Percentiles rank a stretch among this genome's conserved stretches.
Conservation (phyloP, 2,329 filamentous ascomycete genomes). For the Fusarium haematococcum region DNA sequence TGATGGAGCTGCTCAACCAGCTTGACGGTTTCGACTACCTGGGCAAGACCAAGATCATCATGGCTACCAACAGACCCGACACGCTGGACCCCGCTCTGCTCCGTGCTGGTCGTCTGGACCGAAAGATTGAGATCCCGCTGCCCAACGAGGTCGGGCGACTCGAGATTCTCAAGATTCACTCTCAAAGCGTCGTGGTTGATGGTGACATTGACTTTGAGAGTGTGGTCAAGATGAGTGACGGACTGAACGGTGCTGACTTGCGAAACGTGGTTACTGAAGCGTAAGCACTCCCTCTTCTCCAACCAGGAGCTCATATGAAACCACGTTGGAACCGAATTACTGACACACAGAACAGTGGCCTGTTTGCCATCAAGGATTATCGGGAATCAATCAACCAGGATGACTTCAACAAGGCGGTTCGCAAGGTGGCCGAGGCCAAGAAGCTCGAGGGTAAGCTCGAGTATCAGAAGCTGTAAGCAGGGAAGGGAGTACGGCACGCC, state of each 20-base stretch:
- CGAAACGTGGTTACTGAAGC: conserved; percentile 98
- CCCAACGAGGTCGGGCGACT: conserved; percentile 96
- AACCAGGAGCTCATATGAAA: background rate
- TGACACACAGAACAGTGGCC: conserved; percentile 68
- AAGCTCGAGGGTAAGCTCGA: conserved; percentile 98
- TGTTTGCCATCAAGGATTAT: conserved; percentile 99
- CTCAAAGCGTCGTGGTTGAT: conserved; percentile 85
- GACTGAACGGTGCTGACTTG: conserved; percentile 96
- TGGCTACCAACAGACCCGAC: conserved; percentile 98
- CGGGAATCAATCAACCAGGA: conserved; percentile 96
- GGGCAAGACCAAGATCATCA: conserved; percentile 99
- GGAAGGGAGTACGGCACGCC: conserved; percentile 9
- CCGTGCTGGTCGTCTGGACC: conserved; percentile 90
- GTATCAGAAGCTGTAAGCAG: conserved; percentile 89
- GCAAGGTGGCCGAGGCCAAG: conserved; percentile 97
- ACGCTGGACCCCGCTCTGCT: conserved; percentile 94
- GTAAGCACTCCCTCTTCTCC: conserved; percentile 68
- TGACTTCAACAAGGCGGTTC: conserved; percentile 98
- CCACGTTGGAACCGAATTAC: conserved; percentile 27
- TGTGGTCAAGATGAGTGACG: conserved; percentile 99
- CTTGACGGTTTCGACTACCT: conserved; percentile 99
- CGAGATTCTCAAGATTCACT: conserved; percentile 98
- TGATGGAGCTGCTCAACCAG: conserved; percentile 99
- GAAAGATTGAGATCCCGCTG: conserved; percentile 97
- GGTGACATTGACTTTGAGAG: conserved; percentile 99